Evolutionary conservation across 371 early-diverging fungal species (phyloP), one percentile per base, ranked within the genome.

Genomic region (Chytridium lagenaria): DNA sequence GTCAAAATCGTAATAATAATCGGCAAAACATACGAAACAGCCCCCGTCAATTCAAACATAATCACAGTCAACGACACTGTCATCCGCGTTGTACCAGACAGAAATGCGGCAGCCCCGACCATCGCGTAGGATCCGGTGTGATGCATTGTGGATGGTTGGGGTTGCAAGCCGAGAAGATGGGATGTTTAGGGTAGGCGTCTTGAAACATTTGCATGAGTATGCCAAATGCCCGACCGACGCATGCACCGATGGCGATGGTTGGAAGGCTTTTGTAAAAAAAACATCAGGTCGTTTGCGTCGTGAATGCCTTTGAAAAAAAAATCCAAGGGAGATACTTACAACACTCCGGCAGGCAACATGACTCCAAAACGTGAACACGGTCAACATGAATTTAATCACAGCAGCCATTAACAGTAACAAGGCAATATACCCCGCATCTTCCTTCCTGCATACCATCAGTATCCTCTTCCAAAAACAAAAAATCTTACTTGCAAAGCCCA

Each of bases 121-220:
- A 97, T 89, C 0, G 98, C 95, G 79, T 98, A 98, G 1, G 93
- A 91, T 23, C 97, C 98, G 98, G 96, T 2, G 93, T 94, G 12
- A 98, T 89, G 78, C 98, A 98, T 49, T 75, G 61, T 7, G 59
- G 59, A 28, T 66, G 51, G 28, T 75, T 76, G 22, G 74, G 68
- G 33, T 71, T 71, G 68, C 83, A 85, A n/a, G 69, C 31, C n/a
- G 77, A 34, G 67, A 85, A 85, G 73, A 81, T 55, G 52, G 75
- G 75, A 59, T 74, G 67, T 28, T 67, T 52, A 15, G 83, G 85
- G 50, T 73, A 68, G 16, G 66, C 40, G 44, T 57, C 39, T 50
- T 83, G 81, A 68, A 76, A 61, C 5, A 61, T 33, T 61, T 77
- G 90, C 77, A 95, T 90, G n/a, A 91, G 68, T 26, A 96, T 87